Evolutionary conservation across 345 rosid genomes (phyloP), one percentile per base, ranked within the genome.

Genomic region (Eucalyptus sp.): DNA sequence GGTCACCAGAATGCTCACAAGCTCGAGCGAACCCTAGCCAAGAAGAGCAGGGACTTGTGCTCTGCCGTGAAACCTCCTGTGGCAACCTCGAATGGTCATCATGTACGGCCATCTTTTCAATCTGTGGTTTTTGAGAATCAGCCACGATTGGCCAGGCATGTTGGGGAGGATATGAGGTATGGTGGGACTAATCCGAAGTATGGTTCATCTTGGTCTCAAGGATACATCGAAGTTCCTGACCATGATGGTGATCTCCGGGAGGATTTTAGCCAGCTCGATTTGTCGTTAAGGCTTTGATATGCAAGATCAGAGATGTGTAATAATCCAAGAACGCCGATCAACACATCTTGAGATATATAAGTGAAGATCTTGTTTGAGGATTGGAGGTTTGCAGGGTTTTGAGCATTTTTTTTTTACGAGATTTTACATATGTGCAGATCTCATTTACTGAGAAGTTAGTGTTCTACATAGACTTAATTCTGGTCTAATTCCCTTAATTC

Each of bases 1-100:
- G 99, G 99, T 10, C 99, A 97, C 89, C 99, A 97, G 91, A 97
- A 97, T 90, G 99, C 98, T 58, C 99, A 97, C 89, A 97, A 95
- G 92, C 95, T 97, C 8, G 99, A 97, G 68, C 93, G 99, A 89
- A 97, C 97, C 50, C 92, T 97, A 58, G 99, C 99, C 81, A 97
- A 96, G 92, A 97, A 95, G 91, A 94, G 96, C 88, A 91, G 95
- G 46, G 98, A 96, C 91, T 91, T 93, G 37, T 89, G 88, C 79
- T 91, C 94, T 7, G 86, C 91, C 27, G 49, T 1, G 31, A 86
- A 20, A 51, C 64, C 87, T 86, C 66, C 24, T 37, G n/a, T 3
- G 11, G 81, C 43, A 12, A 29, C 83, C 50, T 51, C 9, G 4
- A 64, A 29, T 76, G 48, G 84, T 76, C 84, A 76, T 43, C 84